Evolutionary conservation across 805 yeast genomes (phyloP), one percentile per base, ranked within the genome.

Genomic region (Cyberlindnera americana): DNA sequence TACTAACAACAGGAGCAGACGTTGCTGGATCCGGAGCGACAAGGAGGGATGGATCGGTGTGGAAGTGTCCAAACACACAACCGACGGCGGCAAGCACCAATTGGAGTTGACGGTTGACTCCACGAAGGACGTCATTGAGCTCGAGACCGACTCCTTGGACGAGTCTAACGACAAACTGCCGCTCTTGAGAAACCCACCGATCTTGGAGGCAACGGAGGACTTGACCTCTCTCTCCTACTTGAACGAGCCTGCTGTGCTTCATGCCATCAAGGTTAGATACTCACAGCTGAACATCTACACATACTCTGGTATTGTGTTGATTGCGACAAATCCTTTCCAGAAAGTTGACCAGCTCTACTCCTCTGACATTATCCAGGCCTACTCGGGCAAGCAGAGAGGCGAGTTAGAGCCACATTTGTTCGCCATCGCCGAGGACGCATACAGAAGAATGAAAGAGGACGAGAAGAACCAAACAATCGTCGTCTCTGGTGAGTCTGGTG

Each of bases 401-500:
- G 98, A 91, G 61, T 76, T 88, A 49, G 98, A 93, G 56, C 99
- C 99, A 5, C 99, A 91, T 70, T 70, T 91, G 59, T 91, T 91
- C 63, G 96, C 97, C 32, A 91, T 91, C 53, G 98, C 99, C 19
- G 98, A 90, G 64, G 97, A 93, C 56, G 97, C 98, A 6, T 90
- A 89, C 61, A 75, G 96, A 54, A 83, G 95, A 59, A 91, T 91
- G 99, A 83, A 85, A 56, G 73, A 81, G 35, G 95, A 88, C 53
- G 69, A 76, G 29, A 73, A 78, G 53, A 90, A 91, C 66, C 99
- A 91, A 66, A 91, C 99, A 1, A 90, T 91, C 47, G 96, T 91
- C 14, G 98, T 91, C 14, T 80, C 90, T 53, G 99, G 99, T 66
- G 99, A 91, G 66, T 86, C 96, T 6, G 99, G 99, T 64, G 98